Base-by-base conservation (phyloP, 768 basidiomycete species). In the Trametes cinnabarina region DNA sequence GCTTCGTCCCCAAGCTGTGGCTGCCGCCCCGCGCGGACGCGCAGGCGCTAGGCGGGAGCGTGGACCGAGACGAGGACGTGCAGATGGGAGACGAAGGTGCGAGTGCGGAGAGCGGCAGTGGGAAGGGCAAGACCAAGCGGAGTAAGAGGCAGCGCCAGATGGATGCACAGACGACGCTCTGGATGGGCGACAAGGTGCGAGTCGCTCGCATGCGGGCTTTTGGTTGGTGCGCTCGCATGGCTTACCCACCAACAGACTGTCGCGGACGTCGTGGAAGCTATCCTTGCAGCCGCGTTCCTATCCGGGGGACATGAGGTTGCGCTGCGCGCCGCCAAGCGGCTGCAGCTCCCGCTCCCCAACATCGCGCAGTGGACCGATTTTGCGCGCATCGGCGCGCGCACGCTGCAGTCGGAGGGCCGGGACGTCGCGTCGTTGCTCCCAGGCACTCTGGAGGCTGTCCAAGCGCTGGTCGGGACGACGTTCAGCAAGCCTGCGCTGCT, bases 251-350 rank as follows among this genome's bases (percentile, higher is more conserved):
- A n/a, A 30, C 53, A 93, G 92, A 83, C 85, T 20, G 77, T 92
- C 26, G 92, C 92, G 47, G 92, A 94, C 71, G 88, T 92, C 41
- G 82, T 83, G 9, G 92, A 94, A 71, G 90, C 92, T 3, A 83
- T 94, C 58, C 84, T 93, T 25, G 92, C 87, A 32, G 92, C 91
- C 17, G 90, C 88, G 4, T 92, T 86, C 67, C 75, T 89, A 43
- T 83, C 86, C 22, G 87, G 87, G 11, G 92, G 90, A 51, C 76
- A 78, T 47, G 86, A 89, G 51, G 70, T 73, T 19, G 92, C 87
- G 6, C 78, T 92, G 44, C 78, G 79, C 58, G 82, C 79, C 22
- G 79, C 82, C 41, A 90, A 88, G 67, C 78, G 79, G 22, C 73
- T 94, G 65, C 78, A 82, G 50, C 73, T 94, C 35, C 83, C 85